phyloP scores from a whole-genome alignment of 176 grass and related monocot genomes.

The Carex littledalei region DNA sequence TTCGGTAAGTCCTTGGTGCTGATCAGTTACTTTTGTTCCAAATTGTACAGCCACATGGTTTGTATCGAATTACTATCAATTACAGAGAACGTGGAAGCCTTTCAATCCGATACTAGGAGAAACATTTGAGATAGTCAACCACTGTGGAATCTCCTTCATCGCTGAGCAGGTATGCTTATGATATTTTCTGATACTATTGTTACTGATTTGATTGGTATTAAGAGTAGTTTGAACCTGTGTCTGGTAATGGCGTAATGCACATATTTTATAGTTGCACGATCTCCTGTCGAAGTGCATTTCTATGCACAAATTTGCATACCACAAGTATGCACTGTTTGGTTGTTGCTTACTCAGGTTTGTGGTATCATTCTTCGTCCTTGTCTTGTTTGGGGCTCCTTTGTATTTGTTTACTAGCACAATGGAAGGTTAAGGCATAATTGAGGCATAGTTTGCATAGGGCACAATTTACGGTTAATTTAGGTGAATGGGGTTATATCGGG shows the following conservation, averaged over 20 bases:
- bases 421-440: background rate
- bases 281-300: background rate
- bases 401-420: background rate
- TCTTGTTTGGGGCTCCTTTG: background rate
- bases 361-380: background rate
- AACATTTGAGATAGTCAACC: constrained; percentile 90
- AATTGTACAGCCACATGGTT: constrained; percentile 84
- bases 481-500: background rate
- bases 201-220: background rate
- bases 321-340: background rate
- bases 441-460: background rate
- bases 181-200: background rate
- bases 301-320: background rate
- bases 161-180: constrained; percentile 63
- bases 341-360: constrained; percentile 2
- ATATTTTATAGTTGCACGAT: background rate
- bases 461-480: background rate
- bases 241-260: background rate
- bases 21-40: constrained; percentile 20
- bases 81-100: constrained; percentile 89
- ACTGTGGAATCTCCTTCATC: constrained; percentile 74
- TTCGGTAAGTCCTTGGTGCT: background rate
- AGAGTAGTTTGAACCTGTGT: background rate
- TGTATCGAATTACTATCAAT: constrained; percentile 70
- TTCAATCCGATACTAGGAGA: constrained; percentile 98